A percentile compares a stretch with the other conserved stretches of the same genome.
Conservation (phyloP, 2,329 filamentous ascomycete species). For the Rutstroemia sp. region DNA sequence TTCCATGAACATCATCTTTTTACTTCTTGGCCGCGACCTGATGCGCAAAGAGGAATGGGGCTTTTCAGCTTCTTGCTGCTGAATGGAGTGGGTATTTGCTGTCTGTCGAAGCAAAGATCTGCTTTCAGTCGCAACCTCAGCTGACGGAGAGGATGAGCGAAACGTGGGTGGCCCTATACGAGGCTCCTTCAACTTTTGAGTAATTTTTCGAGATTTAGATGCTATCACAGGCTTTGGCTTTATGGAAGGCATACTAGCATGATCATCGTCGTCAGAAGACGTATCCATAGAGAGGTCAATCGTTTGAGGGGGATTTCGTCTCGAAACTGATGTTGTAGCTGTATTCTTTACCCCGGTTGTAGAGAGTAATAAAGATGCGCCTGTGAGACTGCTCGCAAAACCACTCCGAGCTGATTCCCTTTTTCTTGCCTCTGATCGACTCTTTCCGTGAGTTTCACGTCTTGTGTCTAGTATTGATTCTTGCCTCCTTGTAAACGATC, state of each 20-base stretch:
- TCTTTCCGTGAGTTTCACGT: not conserved
- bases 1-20: slow-evolving; percentile 29
- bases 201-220: not conserved
- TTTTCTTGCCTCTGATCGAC: slow-evolving; percentile 6
- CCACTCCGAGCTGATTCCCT: slow-evolving; percentile 15
- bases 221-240: not conserved
- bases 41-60: slow-evolving; percentile 24
- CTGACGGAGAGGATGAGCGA: not conserved
- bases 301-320: not conserved
- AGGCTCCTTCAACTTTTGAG: not conserved
- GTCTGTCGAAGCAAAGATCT: not conserved
- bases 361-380: slow-evolving; percentile 20
- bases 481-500: not conserved
- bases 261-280: not conserved
- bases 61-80: not conserved
- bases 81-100: not conserved
- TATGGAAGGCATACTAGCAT: no score
- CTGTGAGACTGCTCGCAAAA: slow-evolving; percentile 27
- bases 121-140: not conserved
- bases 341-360: not conserved
- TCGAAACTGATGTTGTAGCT: not conserved
- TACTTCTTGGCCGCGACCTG: slow-evolving; percentile 21
- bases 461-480: not conserved
- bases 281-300: slow-evolving; percentile 2
- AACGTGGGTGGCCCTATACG: not conserved